phyloP scores from a whole-genome alignment of 2,329 filamentous ascomycete genomes.

The Pestalotiopsis sp. region DNA sequence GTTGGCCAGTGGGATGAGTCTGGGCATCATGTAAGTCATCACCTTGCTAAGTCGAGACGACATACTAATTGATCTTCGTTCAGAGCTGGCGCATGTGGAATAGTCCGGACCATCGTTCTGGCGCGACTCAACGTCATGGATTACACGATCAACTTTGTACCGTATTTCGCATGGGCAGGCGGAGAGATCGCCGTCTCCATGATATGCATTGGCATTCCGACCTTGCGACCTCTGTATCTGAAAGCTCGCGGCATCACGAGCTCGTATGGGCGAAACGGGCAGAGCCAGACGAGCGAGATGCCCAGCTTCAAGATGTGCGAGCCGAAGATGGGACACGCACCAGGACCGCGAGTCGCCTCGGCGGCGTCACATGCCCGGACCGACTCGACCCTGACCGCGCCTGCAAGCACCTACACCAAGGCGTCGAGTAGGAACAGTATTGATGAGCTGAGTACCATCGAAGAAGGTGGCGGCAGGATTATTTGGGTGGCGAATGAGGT shows the following conservation, averaged over 20 bases:
- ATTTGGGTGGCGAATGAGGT: slow-evolving; percentile 34
- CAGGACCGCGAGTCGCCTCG: slow-evolving; percentile 16
- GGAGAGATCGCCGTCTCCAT: slow-evolving; percentile 30
- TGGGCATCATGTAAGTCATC: slow-evolving; percentile 27
- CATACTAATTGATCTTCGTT: slow-evolving; percentile 7
- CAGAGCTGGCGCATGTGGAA: slow-evolving; percentile 36
- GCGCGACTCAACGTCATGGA: slow-evolving; percentile 26
- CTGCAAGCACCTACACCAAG: slow-evolving; percentile 21
- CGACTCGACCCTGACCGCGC: slow-evolving; percentile 19
- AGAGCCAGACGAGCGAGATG: slow-evolving; percentile 20
- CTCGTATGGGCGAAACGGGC: slow-evolving; percentile 15
- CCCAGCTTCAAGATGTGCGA: slow-evolving; percentile 29
- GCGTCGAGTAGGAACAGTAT: slow-evolving; percentile 28
- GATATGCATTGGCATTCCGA: slow-evolving; percentile 28
- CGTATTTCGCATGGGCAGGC: slow-evolving; percentile 31
- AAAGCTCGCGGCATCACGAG: slow-evolving; percentile 24
- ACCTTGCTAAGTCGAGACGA: not conserved
- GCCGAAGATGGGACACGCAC: slow-evolving; percentile 14
- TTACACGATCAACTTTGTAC: slow-evolving; percentile 30
- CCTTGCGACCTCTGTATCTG: slow-evolving; percentile 27
- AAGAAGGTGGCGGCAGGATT: slow-evolving; percentile 15
- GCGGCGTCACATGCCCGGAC: slow-evolving; percentile 19
- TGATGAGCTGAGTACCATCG: slow-evolving; percentile 18
- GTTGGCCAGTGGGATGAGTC: slow-evolving; percentile 28
- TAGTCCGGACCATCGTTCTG: slow-evolving; percentile 28